Base-by-base conservation (phyloP, 1,284 basidiomycete species). In the Ustanciosporium gigantosporum region DNA sequence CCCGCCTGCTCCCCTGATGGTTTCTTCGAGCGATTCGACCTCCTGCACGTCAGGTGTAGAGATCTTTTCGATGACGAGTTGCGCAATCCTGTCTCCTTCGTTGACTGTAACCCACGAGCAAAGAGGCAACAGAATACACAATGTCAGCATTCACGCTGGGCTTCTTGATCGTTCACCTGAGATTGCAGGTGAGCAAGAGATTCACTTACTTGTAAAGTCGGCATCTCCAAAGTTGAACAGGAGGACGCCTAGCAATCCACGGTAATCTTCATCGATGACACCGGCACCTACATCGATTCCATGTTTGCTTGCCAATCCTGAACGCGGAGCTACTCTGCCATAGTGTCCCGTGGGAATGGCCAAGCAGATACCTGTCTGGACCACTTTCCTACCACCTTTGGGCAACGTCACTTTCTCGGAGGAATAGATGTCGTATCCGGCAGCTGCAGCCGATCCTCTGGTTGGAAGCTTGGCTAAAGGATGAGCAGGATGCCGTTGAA, bases 221-320 rank as follows among this genome's bases (percentile, higher is more conserved):
- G 85, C 81, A 69, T 93, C 89, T 8, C 68, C 66, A 50, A 88
- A 84, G 78, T 98, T 98, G 84, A 94, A 97, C 27, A 98, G 83
- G 21, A 98, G 82, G n/a, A 97, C 90, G 76, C 89, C 92, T 45
- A 98, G 84, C 7, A 87, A 82, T 4, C 95, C 94, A 29, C 95
- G 85, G 79, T 98, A 98, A 78, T 98, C 94, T 11, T 90, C 88
- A 67, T 98, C 95, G 49, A 98, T 86, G 16, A 98, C 94, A 25
- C 94, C 94, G 5, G 94, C 95, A 1, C 94, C 94, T 0, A 90
- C 93, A 77, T 95, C 89, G 57, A 98, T 96, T 83, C 91, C 91
- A 80, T 91, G 92, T 79, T 98, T 98, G 21, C 88, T 88, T 4
- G 94, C 93, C 15, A 97, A 84, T 5, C 94, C 94, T 71, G 88